A percentile compares a stretch with the other conserved stretches of the same genome.
These are phyloP conservation scores for Blastocystis sp. DNA, from an alignment of 352 stramenopile species.

Conservation along the genomic window DNA sequence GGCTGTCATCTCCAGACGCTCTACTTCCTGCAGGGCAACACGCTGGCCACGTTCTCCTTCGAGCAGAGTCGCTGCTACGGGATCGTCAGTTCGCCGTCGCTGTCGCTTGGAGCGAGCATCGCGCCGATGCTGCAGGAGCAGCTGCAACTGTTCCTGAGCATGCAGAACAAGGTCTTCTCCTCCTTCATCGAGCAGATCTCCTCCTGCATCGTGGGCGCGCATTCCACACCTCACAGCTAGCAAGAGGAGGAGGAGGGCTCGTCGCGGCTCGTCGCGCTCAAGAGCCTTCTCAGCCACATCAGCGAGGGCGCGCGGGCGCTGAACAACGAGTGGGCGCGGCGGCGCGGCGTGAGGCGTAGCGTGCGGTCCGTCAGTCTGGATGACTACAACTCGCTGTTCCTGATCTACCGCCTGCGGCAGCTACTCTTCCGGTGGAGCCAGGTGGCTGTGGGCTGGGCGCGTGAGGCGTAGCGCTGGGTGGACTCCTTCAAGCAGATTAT, in stretches of 20 bases:
- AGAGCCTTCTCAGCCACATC: constrained; percentile 58
- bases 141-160: neutral
- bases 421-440: constrained; percentile 56
- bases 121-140: neutral
- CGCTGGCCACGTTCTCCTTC: constrained; percentile 34
- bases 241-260: constrained; percentile 65
- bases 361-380: constrained; percentile 24
- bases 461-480: constrained; percentile 31
- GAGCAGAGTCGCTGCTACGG: constrained; percentile 5
- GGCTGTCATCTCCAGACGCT: neutral
- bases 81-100: constrained; percentile 24
- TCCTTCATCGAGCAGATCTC: constrained; percentile 51
- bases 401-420: constrained; percentile 58
- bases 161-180: constrained; percentile 52
- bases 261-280: neutral
- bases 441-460: neutral
- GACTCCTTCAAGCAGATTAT: no score
- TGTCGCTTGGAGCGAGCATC: constrained; percentile 1
- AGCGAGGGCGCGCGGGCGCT: constrained; percentile 52
- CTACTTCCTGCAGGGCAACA: constrained; percentile 44
- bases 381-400: constrained; percentile 47
- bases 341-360: neutral
- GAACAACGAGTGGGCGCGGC: constrained; percentile 35
- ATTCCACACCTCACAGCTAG: neutral
- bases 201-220: neutral